Evolutionary conservation across 495 filamentous ascomycete species (phyloP), one percentile per base, ranked within the genome.

Genomic region (Penicillium argentinense): DNA sequence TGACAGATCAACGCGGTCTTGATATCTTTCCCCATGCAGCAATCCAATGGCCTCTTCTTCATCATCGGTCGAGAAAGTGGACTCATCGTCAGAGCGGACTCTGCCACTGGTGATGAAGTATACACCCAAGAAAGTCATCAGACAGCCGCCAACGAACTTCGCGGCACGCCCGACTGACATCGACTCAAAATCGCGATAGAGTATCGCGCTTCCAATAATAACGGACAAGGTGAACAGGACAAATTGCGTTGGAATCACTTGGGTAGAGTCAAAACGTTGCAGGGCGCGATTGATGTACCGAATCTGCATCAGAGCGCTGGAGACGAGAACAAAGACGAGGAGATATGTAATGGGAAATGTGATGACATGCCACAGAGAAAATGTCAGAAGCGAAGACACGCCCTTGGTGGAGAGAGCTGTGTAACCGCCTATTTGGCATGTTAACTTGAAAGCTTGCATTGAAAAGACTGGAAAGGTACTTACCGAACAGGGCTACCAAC

Each of bases 221-320:
- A 98, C 93, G 2, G 85, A 95, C 5, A 98, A 73, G 0, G 93
- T 98, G 64, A 98, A 98, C 28, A 95, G 77, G 19, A 98, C 93
- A 54, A 98, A 98, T 59, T 98, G 93, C 9, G 89, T 89, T 2
- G 93, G 93, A 42, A 98, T 97, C 49, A 98, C 93, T 57, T 96
- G 89, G 0, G 93, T 98, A 0, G 91, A 92, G 64, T 96, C 89
- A 70, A 98, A 98, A 42, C 88, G 84, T 61, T 95, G 90, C 14
- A 98, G 73, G 1, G 93, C 91, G 38, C 90, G 89, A 71, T 98
- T 98, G 51, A 98, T 77, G 63, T 97, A 98, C 50, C 86, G 89
- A 51, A 98, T 89, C 67, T 98, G 93, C 81, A 97, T 87, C 42
- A 97, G 69, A 14, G 93, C 93, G 6, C 92, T 96, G 22, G 68